Percentiles rank a stretch among this genome's conserved stretches.
Evolutionary conservation across 2,329 filamentous ascomycete genomes (phyloP).

Genomic region (Aspergillus glaucus): DNA sequence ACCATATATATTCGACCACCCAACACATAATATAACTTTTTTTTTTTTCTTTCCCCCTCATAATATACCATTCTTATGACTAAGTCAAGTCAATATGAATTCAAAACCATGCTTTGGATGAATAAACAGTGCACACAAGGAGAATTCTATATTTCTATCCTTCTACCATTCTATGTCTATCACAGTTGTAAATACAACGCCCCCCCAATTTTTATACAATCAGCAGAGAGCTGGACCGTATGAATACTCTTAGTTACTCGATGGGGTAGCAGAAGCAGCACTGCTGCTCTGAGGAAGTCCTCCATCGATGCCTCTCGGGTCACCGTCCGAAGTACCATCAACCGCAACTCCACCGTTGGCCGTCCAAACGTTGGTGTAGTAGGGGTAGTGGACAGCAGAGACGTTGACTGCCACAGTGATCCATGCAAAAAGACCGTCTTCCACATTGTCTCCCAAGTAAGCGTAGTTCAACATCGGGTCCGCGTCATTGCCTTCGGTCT

Average conservation of each 20-base stretch:
- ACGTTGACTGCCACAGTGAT: conserved; percentile 9
- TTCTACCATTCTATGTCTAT: neutral
- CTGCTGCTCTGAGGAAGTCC: neutral
- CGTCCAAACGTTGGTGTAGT: neutral
- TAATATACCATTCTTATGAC: no score
- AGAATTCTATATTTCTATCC: neutral
- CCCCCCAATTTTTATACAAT: no score
- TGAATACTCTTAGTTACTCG: neutral
- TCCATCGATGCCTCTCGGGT: neutral
- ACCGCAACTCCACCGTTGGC: neutral
- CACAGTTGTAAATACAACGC: neutral
- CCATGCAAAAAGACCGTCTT: conserved; percentile 12
- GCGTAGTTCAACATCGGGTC: conserved; percentile 12
- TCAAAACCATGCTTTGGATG: no score
- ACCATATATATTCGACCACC: neutral
- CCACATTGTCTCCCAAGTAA: conserved; percentile 7
- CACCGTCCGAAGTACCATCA: neutral
- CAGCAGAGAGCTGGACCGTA: neutral
- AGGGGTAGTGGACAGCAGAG: conserved; percentile 1
- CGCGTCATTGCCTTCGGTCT: conserved; percentile 7
- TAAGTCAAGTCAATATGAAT: no score
- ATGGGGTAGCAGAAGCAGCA: neutral
- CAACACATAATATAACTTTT: no score
- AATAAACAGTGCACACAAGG: no score
- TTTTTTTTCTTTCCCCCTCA: no score